phyloP scores from a whole-genome alignment of 2,329 filamentous ascomycete species.

The Fusarium algeriense region DNA sequence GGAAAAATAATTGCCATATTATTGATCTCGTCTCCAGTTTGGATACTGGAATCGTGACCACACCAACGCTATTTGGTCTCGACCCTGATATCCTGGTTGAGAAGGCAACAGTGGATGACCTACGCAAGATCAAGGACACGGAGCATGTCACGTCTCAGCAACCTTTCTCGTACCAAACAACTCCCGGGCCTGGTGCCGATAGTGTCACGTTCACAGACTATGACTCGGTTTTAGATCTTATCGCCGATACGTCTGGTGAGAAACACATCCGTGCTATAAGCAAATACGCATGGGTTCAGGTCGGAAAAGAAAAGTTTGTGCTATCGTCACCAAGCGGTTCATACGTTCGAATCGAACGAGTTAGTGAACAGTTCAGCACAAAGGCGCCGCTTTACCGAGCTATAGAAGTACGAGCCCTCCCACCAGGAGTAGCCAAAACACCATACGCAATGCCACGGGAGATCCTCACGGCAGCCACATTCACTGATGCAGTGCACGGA shows the following conservation, averaged over 20 bases:
- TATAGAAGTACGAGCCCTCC: constrained; percentile 63
- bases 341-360: constrained; percentile 65
- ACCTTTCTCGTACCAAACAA: constrained; percentile 20
- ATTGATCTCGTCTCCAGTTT: constrained; percentile 96
- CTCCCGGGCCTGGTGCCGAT: constrained; percentile 39
- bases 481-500: constrained; percentile 83
- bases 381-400: constrained; percentile 55
- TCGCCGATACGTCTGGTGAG: constrained; percentile 84
- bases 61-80: constrained; percentile 91
- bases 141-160: constrained; percentile 51
- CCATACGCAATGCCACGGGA: constrained; percentile 77
- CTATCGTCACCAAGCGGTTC: constrained; percentile 75
- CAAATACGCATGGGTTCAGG: constrained; percentile 83
- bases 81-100: constrained; percentile 84
- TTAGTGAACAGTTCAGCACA: constrained; percentile 40
- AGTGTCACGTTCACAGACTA: constrained; percentile 89
- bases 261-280: constrained; percentile 82
- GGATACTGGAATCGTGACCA: constrained; percentile 86
- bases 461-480: constrained; percentile 73
- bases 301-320: constrained; percentile 77
- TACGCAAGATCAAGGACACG: constrained; percentile 66
- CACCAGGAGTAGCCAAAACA: constrained; percentile 58
- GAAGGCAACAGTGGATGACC: constrained; percentile 70
- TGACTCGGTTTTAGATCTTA: constrained; percentile 89
- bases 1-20: constrained; percentile 90